These are phyloP conservation scores for Arabidopsis lyrata DNA, from an alignment of 441 rosid genomes.

Conservation along the genomic window DNA sequence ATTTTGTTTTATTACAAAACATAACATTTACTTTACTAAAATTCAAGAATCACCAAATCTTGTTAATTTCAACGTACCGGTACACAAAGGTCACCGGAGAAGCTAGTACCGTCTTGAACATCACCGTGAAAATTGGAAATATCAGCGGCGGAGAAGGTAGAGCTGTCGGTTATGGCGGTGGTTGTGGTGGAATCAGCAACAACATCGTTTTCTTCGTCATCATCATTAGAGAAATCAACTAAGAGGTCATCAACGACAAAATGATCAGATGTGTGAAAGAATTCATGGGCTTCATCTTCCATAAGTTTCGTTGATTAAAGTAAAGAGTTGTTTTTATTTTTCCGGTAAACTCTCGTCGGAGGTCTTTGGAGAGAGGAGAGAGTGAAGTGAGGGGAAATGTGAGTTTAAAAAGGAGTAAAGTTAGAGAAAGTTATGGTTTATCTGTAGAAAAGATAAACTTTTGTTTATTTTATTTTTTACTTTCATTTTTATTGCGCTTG, in stretches of 20 bases:
- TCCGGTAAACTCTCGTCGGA: constrained; percentile 42
- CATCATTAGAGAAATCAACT: constrained; percentile 85
- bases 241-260: constrained; percentile 89
- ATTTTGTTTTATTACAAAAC: too few relatives aligned
- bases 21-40: not conserved
- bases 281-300: constrained; percentile 53
- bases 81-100: constrained; percentile 81
- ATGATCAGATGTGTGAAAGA: constrained; percentile 55
- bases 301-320: constrained; percentile 38
- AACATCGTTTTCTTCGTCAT: constrained; percentile 56
- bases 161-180: constrained; percentile 65
- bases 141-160: constrained; percentile 45
- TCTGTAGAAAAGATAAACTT: constrained; percentile 43
- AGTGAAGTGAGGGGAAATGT: constrained; percentile 50
- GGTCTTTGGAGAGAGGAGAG: constrained; percentile 31
- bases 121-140: constrained; percentile 39
- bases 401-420: constrained; percentile 47
- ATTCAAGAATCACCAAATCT: not conserved
- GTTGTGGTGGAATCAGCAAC: constrained; percentile 47
- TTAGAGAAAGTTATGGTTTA: constrained; percentile 58
- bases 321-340: constrained; percentile 10
- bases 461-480: constrained; percentile 28
- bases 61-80: constrained; percentile 60
- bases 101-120: constrained; percentile 52
- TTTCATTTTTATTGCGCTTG: constrained; percentile 54